Base-by-base conservation (phyloP, 176 grass and related monocot genomes). In the Carex pumila region DNA sequence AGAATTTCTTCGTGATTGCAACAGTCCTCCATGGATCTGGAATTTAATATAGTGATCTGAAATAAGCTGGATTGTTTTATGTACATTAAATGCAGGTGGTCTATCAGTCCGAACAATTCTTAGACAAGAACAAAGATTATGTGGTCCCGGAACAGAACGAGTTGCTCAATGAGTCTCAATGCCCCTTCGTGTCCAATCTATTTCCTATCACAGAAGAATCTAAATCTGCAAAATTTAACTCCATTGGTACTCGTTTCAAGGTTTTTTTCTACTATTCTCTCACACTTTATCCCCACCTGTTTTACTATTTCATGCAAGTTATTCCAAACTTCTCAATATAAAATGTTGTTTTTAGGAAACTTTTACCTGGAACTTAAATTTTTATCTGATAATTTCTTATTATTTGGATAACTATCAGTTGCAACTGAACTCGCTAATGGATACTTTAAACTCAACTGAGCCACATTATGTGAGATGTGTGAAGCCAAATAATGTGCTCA, bases 381-480 rank as follows among this genome's bases (percentile, higher is more conserved):
- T 17, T 17, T 31, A 31, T 56, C 13, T 56, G 21, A 56, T 32
- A 56, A 56, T 73, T 56, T 17, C 50, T 56, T 5, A 53, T 75
- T 75, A 58, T 87, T 37, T 59, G 68, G 83, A 66, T 7, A 90
- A 88, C 76, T 86, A 72, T 39, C 90, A 98, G 96, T 3, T 83
- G 81, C 96, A 98, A 95, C 89, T 99, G 81, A 92, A 99, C 36
- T 87, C 92, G 12, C 92, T 99, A 30, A 95, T 99, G 93, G 96
- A 99, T 45, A 99, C 91, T 55, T 92, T 99, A 70, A 99, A 86
- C 37, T 84, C 91, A 67, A 99, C 96, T 12, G 89, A 99, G 43
- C 96, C 96, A 89, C 92, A 95, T 89, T 99, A 99, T 69, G 94
- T 99, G 86, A 91, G 96, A 90, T 99, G 96, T 90, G 82, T 99